phyloP scores from a whole-genome alignment of 345 rosid genomes.

The Gossypium longicalyx region DNA sequence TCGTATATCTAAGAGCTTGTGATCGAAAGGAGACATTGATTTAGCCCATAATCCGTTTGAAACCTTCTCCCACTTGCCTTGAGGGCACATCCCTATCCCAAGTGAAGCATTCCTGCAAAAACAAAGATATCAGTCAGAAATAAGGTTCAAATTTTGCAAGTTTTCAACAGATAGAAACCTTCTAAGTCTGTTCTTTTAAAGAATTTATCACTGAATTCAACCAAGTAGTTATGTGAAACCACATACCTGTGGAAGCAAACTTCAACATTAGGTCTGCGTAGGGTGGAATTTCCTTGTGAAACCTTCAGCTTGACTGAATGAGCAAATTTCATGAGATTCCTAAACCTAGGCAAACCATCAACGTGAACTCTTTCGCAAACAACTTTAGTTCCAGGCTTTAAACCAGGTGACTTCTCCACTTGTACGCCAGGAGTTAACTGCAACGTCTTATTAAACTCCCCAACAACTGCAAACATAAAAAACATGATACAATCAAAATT shows the following conservation, averaged over 20 bases:
- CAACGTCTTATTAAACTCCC: constrained; percentile 33
- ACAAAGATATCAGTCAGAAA: constrained; percentile 6
- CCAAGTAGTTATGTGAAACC: constrained; percentile 2
- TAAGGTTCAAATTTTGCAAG: background rate
- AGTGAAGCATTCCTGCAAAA: constrained; percentile 69
- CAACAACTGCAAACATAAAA: constrained; percentile 44
- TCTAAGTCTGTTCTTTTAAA: background rate
- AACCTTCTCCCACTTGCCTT: constrained; percentile 69
- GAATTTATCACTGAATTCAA: background rate
- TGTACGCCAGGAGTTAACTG: constrained; percentile 42
- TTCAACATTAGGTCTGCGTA: constrained; percentile 40
- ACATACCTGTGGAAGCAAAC: constrained; percentile 87
- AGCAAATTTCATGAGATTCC: constrained; percentile 55
- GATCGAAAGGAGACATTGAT: constrained; percentile 86
- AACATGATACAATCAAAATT: background rate
- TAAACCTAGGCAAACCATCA: constrained; percentile 57
- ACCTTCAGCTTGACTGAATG: constrained; percentile 60
- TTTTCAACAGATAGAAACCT: background rate
- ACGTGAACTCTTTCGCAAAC: constrained; percentile 70
- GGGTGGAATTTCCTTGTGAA: constrained; percentile 31
- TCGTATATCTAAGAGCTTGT: constrained; percentile 69
- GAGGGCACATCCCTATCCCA: constrained; percentile 75
- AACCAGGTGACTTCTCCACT: constrained; percentile 67
- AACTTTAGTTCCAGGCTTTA: constrained; percentile 46
- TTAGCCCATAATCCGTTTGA: constrained; percentile 69